phyloP scores from a whole-genome alignment of 257 asterid genomes.

The Solanum chmielewskii region DNA sequence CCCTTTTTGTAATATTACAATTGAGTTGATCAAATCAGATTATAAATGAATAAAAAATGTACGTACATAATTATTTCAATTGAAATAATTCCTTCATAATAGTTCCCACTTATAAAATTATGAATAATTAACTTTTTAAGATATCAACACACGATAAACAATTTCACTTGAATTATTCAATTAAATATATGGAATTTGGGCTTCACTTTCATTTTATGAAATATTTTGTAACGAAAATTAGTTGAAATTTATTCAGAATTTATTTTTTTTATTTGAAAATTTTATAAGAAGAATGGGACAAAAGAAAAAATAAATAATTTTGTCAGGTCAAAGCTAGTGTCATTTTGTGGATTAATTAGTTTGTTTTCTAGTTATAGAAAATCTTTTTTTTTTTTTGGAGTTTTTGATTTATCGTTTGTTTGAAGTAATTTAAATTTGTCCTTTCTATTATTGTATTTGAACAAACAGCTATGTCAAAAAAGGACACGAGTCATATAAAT shows the following conservation, averaged over 20 bases:
- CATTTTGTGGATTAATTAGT: neutral
- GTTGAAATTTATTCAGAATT: neutral
- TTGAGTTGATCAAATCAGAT: rapidly evolving
- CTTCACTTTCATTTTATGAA: neutral
- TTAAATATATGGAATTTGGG: neutral
- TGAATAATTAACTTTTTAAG: too few relatives aligned
- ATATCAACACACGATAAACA: neutral
- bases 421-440: neutral
- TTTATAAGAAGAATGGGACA: neutral
- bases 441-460: neutral
- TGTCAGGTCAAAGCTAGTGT: neutral
- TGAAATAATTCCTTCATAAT: neutral
- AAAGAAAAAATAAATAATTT: neutral
- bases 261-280: neutral
- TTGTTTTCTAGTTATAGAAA: neutral
- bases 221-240: neutral
- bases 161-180: neutral
- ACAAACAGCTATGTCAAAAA: neutral
- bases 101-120: too few relatives aligned
- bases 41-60: neutral
- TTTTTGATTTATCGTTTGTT: neutral
- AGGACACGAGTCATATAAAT: neutral
- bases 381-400: neutral
- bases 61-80: neutral
- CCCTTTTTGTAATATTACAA: rapidly evolving